Evolutionary conservation across 441 rosid species (phyloP).

Genomic region (Eugenia klotzschiana): DNA sequence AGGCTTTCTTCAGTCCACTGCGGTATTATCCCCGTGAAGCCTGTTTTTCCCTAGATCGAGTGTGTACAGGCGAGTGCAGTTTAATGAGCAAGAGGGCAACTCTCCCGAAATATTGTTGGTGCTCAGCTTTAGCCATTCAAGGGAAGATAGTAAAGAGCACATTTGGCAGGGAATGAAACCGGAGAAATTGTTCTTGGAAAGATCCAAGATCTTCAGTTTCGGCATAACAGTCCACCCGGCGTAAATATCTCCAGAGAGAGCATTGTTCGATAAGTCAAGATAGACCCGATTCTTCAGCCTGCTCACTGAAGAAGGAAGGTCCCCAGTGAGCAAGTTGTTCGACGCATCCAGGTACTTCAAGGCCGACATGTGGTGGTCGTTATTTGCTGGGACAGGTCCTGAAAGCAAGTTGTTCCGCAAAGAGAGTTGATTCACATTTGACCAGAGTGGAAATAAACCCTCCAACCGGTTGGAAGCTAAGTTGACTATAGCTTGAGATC

Average conservation of each 20-base stretch:
- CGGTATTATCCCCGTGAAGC: constrained; percentile 3
- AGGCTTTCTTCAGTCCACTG: constrained; percentile 3
- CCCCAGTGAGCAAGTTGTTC: constrained; percentile 3
- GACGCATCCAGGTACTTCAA: constrained; percentile 19
- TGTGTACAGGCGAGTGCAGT: background rate
- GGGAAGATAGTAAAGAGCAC: background rate
- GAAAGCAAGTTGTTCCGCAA: constrained; percentile 16
- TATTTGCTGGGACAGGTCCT: constrained; percentile 16
- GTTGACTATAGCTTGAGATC: background rate
- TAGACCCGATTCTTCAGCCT: background rate
- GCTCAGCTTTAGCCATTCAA: constrained; percentile 3
- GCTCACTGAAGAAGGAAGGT: constrained; percentile 3
- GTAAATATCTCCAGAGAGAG: constrained; percentile 11
- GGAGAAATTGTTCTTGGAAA: constrained; percentile 7
- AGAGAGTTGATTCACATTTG: background rate
- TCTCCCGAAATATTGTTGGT: constrained; percentile 9
- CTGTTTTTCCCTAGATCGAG: constrained; percentile 16
- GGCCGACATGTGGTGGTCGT: background rate
- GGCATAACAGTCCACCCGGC: background rate
- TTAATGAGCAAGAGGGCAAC: constrained; percentile 5
- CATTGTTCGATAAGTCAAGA: constrained; percentile 4
- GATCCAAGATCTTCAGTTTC: constrained; percentile 1
- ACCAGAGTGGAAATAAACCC: background rate
- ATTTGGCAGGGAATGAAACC: constrained; percentile 4
- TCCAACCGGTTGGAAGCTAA: background rate